Evolutionary conservation across 164 flowering plant genomes (phyloP), one percentile per base, ranked within the genome.

Genomic region (Tetrastigma voinierianum): DNA sequence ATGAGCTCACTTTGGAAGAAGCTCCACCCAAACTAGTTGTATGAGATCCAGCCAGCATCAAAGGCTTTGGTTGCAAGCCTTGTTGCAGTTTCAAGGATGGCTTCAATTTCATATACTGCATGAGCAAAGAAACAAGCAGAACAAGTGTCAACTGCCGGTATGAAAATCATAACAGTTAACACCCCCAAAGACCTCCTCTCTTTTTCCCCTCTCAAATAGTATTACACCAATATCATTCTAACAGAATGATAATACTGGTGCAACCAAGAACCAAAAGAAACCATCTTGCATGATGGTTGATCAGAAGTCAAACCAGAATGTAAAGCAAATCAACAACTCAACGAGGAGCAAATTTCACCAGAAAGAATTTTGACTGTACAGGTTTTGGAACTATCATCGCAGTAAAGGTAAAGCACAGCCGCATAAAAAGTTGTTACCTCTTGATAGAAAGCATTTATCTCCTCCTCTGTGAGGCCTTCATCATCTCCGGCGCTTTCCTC

Each of bases 401-500:
- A 44, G 18, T 51, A 21, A 63, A 52, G 45, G 57, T 3, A 43
- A 19, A 57, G 14, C 19, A 4, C 25, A 62, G 16, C 23, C 46
- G 64, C 13, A 16, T 19, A 74, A 20, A 14, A 44, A 25, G 1
- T 47, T 1, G 6, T 72, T 78, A 89, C 92, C 88, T 81, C 84
- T 67, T 82, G 58, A 71, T 57, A 80, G 69, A 91, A 94, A 47
- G 84, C 78, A 76, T 80, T 81, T 57, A 91, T 94, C 80, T 94
- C 98, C 75, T 94, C 97, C 69, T 89, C 85, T 8, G 98, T 94
- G 40, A 94, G 87, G 46, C 83, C 93, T 74, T 74, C 98, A 70
- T 85, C 93, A 62, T 87, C 97, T 21, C 77, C 88, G 49, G 75
- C 67, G 69, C 78, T 82, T 77, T 88, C 93, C 9, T 88, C 90